Base-by-base conservation (phyloP, 140 eudicot species). In the Senecio squalidus region DNA sequence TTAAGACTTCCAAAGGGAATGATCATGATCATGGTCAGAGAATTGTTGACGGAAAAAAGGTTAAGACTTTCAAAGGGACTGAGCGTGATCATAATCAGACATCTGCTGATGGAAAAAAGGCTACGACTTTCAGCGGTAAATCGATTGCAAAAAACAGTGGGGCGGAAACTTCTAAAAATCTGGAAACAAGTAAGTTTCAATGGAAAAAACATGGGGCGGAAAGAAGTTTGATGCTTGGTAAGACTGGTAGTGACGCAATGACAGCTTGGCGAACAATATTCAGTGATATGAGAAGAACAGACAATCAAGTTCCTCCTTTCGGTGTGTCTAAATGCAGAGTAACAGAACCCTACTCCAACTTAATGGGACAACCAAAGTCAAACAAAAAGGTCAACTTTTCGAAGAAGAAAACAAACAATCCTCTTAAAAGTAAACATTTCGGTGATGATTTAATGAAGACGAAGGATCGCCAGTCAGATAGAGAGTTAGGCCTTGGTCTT, bases 401-500 rank as follows among this genome's bases (percentile, higher is more conserved):
- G 0, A 80, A 71, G 62, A 69, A 68, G 64, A 55, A 55, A 36
- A 17, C 48, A 45, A 71, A 29, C 22, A 75, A 74, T 49, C 66
- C 66, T 29, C 55, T 33, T 25, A 77, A 39, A 43, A 59, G 62
- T 31, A 68, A 47, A 2, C 6, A 21, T 47, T 62, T 44, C 7
- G 80, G 45, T 48, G 86, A 80, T 57, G 56, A 43, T 64, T 64
- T 52, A 20, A 40, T 26, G 53, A 72, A 27, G 34, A 55, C 27
- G 22, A 39, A 56, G 13, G 69, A 53, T 21, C 31, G 9, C 44
- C 74, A 46, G 57, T 49, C 68, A 25, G 77, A 55, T 1, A 31
- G 30, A 3, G 84, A 64, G 33, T 51, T 77, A 10, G 82, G 78
- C 18, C 80, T 79, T 18, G 82, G 75, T 68, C 84, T 78, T 40